Base-by-base conservation (phyloP, 805 yeast genomes). In the Komagataella populi region DNA sequence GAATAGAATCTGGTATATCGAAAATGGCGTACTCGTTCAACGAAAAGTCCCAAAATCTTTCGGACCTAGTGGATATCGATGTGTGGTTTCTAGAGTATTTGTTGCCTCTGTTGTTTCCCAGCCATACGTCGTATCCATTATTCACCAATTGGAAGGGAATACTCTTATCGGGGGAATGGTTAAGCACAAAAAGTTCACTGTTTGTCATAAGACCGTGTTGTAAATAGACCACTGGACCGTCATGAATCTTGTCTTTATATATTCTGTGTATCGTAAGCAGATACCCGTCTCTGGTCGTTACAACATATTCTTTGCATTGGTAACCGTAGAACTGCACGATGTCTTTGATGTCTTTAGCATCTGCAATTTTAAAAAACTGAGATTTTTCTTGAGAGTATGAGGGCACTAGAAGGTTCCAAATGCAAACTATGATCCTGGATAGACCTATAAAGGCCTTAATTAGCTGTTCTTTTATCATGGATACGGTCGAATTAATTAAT, bases 201-300 rank as follows among this genome's bases (percentile, higher is more conserved):
- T 82, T 83, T 93, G 89, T 90, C 54, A 91, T 71, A 49, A 91
- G 70, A 0, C 98, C 98, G 61, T 91, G 98, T 63, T 91, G 98
- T 51, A 91, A 74, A 62, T 86, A 91, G 0, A 86, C 85, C 1
- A 84, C 83, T 12, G 70, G 59, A 48, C 51, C 53, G 49, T 50
- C 49, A 4, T 22, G 17, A 18, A 45, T 16, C n/a, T 45, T 45
- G 14, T n/a, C 47, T 23, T 45, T 45, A 23, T 45, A 23, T 6
- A 87, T 74, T 44, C 95, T 70, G 60, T 89, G 96, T 3, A 87
- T 59, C 0, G 88, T 84, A 20, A 89, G 69, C n/a, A 89, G 62
- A 59, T 87, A 89, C 23, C 85, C 84, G 60, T 89, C 96, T 49
- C 72, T 69, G 0, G 96, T 89, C 52, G 76, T 73, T 0, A 87